Evolutionary conservation across 2,329 filamentous ascomycete genomes (phyloP), one percentile per base, ranked within the genome.

Genomic region (Aschersonia sp.): DNA sequence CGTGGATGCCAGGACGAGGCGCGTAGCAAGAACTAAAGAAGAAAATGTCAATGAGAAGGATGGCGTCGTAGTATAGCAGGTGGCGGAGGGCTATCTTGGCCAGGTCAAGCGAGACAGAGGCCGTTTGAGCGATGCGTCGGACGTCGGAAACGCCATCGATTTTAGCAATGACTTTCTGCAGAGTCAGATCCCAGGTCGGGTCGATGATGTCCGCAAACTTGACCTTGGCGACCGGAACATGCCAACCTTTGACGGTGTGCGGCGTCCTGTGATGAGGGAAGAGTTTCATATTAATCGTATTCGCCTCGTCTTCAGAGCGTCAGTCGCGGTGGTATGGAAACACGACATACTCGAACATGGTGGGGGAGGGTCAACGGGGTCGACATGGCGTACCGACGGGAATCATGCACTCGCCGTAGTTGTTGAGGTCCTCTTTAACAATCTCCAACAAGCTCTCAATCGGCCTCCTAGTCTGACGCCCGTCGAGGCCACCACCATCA

Each of bases 401-500:
- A 58, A 95, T 95, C 89, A 95, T 95, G 72, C 89, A 95, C 68
- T 98, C 92, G 59, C 87, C 89, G 59, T 95, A 98, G 57, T 94
- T 94, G 60, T 97, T 95, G 55, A 98, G 62, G 61, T 98, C 89
- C 66, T 95, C 80, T 59, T 81, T 81, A 49, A 84, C 74, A 51
- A 84, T 83, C 65, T 84, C 88, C 55, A 97, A 73, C 54, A 98
- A 67, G 54, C 84, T 87, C 68, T 90, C 85, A 58, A 95, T 94
- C 4, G 77, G 70, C 63, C 86, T 67, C 69, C 83, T 58, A 63
- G 65, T 64, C 35, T 67, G 64, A 11, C 62, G 62, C 45, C 70
- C 68, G 59, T 54, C 44, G 29, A 49, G 32, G 2, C 42, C 48
- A 12, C 64, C 59, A 66, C 71, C 58, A 44, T 67, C 22, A 22